phyloP scores from a whole-genome alignment of 768 basidiomycete genomes.

The Boletus pseudo-olivaceus region DNA sequence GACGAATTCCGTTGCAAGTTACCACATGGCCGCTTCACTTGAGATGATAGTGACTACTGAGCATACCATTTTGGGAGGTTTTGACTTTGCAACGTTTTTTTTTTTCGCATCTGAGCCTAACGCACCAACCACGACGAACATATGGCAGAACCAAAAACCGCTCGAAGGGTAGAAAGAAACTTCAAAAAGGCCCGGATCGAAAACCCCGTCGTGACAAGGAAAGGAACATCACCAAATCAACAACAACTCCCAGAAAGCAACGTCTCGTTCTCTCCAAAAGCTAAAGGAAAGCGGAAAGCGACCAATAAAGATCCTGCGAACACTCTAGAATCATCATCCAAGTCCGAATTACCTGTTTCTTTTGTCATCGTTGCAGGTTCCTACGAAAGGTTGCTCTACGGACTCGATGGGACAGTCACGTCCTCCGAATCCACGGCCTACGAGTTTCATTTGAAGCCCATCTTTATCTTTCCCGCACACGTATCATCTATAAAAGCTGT shows the following conservation, averaged over 20 bases:
- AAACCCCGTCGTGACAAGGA: slow-evolving; percentile 6
- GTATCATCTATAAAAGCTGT: slow-evolving; percentile 90
- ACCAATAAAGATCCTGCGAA: neutral
- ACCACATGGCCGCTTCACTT: neutral
- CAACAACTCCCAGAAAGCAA: slow-evolving; percentile 1
- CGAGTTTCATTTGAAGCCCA: slow-evolving; percentile 56
- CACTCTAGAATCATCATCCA: slow-evolving; percentile 2
- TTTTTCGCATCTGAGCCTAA: neutral
- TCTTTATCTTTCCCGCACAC: slow-evolving; percentile 97
- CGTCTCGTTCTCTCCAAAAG: slow-evolving; percentile 22
- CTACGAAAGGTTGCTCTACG: slow-evolving; percentile 95
- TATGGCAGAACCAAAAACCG: slow-evolving; percentile 18
- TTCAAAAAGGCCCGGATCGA: slow-evolving; percentile 26
- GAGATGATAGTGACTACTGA: neutral
- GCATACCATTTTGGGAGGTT: slow-evolving; percentile 6
- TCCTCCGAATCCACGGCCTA: slow-evolving; percentile 24
- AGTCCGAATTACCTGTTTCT: slow-evolving; percentile 42
- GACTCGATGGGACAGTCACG: slow-evolving; percentile 64
- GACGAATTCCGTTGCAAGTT: neutral
- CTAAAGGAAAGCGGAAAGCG: slow-evolving; percentile 28
- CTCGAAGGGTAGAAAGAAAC: slow-evolving; percentile 20
- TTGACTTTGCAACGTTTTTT: neutral
- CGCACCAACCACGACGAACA: neutral
- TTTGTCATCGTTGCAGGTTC: slow-evolving; percentile 92
- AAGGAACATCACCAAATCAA: neutral